Percentiles rank a stretch among this genome's conserved stretches.
phyloP scores from a whole-genome alignment of 345 rosid species.

The Leavenworthia alabamica region DNA sequence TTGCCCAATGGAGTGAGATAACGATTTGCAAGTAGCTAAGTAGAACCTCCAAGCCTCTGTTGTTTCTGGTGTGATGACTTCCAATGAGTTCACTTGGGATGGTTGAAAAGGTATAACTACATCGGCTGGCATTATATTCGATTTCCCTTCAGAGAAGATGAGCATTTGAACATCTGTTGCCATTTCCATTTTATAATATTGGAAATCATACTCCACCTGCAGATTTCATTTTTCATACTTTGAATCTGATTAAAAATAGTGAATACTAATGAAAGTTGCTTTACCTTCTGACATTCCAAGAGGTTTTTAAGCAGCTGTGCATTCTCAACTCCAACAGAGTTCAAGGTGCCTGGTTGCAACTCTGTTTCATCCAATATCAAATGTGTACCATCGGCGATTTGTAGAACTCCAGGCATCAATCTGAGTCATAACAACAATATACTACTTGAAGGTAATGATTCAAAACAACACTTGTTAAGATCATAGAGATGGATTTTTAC shows the following conservation, averaged over 20 bases:
- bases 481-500: conserved; percentile 25
- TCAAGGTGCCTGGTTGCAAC: conserved; percentile 68
- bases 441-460: not conserved
- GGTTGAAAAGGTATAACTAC: conserved; percentile 75
- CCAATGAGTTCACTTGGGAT: conserved; percentile 34
- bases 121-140: conserved; percentile 83
- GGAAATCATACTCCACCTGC: conserved; percentile 82
- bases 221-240: not conserved
- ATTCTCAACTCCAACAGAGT: conserved; percentile 72
- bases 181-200: conserved; percentile 86
- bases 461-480: not conserved
- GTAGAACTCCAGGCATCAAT: conserved; percentile 62
- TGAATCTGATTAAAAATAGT: not conserved
- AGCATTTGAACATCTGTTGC: conserved; percentile 72
- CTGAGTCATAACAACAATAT: conserved; percentile 32
- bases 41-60: conserved; percentile 83
- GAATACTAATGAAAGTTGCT: not conserved
- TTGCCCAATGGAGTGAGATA: conserved; percentile 60
- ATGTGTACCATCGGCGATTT: conserved; percentile 78
- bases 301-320: conserved; percentile 62
- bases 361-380: conserved; percentile 72
- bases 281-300: conserved; percentile 68
- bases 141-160: conserved; percentile 72
- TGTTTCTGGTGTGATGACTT: conserved; percentile 40
- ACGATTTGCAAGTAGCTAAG: conserved; percentile 62